Percentiles rank a stretch among this genome's conserved stretches.
Conservation (phyloP, 306 rosid species). For the Sicyos baderoa region DNA sequence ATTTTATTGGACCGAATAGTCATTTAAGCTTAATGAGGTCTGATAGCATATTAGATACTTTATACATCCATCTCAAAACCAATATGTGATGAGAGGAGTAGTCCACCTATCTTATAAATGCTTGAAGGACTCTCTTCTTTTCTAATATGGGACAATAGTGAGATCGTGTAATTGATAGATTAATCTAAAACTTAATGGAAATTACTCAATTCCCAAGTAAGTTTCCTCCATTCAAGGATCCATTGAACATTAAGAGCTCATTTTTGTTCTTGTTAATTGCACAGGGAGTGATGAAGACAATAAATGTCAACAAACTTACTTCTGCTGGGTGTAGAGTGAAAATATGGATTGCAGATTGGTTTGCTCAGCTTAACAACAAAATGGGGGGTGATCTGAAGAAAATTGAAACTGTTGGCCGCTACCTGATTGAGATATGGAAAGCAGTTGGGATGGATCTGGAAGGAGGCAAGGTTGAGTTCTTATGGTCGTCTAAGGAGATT, state of each 20-base stretch:
- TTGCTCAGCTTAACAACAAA: conserved; percentile 73
- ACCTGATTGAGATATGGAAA: conserved; percentile 76
- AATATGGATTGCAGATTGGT: conserved; percentile 94
- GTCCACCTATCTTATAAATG: too few relatives aligned
- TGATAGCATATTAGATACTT: too few relatives aligned
- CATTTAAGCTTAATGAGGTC: too few relatives aligned
- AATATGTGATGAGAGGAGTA: too few relatives aligned
- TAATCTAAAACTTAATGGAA: background rate
- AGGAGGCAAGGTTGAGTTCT: conserved; percentile 80
- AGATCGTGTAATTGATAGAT: background rate
- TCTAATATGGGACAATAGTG: too few relatives aligned
- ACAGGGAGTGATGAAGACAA: conserved; percentile 73
- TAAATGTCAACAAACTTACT: conserved; percentile 72
- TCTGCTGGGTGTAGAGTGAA: conserved; percentile 69
- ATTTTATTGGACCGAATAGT: too few relatives aligned
- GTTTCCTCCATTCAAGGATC: background rate
- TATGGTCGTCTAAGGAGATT: conserved; percentile 80
- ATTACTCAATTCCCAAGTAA: background rate
- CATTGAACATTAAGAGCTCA: background rate
- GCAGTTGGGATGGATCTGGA: conserved; percentile 77
- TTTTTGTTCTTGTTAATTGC: background rate
- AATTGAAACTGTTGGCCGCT: conserved; percentile 56
- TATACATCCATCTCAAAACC: too few relatives aligned
- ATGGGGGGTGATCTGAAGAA: conserved; percentile 85
- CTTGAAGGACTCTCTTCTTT: too few relatives aligned